phyloP scores from a whole-genome alignment of 2,329 filamentous ascomycete species.

The Penicillium sp. region DNA sequence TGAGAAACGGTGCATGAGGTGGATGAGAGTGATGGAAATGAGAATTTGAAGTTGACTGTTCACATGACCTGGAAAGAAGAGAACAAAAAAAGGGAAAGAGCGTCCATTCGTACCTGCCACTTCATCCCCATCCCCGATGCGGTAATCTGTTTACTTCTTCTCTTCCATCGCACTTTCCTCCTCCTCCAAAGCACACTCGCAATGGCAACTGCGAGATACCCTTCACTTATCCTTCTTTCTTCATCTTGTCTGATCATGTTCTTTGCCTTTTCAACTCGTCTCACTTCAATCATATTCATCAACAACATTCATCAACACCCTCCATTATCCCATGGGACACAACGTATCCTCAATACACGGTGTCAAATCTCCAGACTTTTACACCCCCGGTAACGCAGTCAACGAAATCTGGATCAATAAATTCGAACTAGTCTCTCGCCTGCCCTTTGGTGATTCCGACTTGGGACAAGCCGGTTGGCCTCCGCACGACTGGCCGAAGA shows the following conservation, averaged over 20 bases:
- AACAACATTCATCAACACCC: not conserved
- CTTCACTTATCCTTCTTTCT: too few species aligned
- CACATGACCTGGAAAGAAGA: too few species aligned
- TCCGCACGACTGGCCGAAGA: slow-evolving; percentile 37
- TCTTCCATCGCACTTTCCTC: not conserved
- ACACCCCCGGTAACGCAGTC: slow-evolving; percentile 40
- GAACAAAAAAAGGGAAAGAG: not conserved
- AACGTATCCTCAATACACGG: slow-evolving; percentile 39
- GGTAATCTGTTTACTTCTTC: not conserved
- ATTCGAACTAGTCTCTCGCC: slow-evolving; percentile 42
- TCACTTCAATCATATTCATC: not conserved
- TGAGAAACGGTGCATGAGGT: not conserved
- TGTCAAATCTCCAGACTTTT: slow-evolving; percentile 41
- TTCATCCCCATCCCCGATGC: not conserved
- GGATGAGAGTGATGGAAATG: not conserved
- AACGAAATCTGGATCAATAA: slow-evolving; percentile 45
- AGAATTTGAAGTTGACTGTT: not conserved
- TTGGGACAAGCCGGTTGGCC: slow-evolving; percentile 43
- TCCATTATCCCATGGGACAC: slow-evolving; percentile 34
- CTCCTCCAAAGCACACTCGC: not conserved
- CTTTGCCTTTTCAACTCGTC: too few species aligned
- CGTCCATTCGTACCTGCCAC: not conserved
- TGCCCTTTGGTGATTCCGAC: slow-evolving; percentile 45
- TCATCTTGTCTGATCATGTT: too few species aligned
- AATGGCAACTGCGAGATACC: too few species aligned